phyloP scores from a whole-genome alignment of 2,329 filamentous ascomycete species.

The Samsoniella hepiali region DNA sequence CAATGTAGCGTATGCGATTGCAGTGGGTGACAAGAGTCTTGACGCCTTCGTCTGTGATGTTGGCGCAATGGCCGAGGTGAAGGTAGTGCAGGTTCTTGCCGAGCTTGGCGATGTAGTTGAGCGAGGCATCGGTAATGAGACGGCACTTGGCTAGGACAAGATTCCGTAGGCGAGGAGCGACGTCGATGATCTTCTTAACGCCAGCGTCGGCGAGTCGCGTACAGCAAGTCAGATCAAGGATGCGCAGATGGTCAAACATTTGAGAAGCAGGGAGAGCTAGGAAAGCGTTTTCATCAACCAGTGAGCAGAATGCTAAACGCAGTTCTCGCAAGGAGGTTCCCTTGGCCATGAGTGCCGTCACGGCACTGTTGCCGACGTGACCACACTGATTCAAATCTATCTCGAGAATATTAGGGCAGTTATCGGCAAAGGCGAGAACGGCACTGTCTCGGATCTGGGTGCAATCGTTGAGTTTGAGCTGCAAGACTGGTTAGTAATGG shows the following conservation, averaged over 20 bases:
- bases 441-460: slow-evolving; percentile 77
- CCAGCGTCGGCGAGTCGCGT: slow-evolving; percentile 78
- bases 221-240: slow-evolving; percentile 91
- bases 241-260: slow-evolving; percentile 82
- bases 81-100: slow-evolving; percentile 97
- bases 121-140: slow-evolving; percentile 84
- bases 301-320: slow-evolving; percentile 77
- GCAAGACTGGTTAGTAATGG: slow-evolving; percentile 29
- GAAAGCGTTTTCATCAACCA: slow-evolving; percentile 87
- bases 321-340: slow-evolving; percentile 86
- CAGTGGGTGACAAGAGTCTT: slow-evolving; percentile 78
- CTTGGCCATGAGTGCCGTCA: slow-evolving; percentile 75
- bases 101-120: slow-evolving; percentile 80
- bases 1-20: slow-evolving; percentile 95
- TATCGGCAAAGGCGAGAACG: slow-evolving; percentile 78
- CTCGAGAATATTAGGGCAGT: slow-evolving; percentile 91
- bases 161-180: slow-evolving; percentile 85
- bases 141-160: slow-evolving; percentile 92
- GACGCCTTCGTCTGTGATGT: slow-evolving; percentile 87
- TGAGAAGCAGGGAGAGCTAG: slow-evolving; percentile 66
- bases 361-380: slow-evolving; percentile 75
- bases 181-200: slow-evolving; percentile 81
- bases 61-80: slow-evolving; percentile 87
- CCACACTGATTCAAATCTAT: slow-evolving; percentile 89
- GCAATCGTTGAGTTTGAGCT: slow-evolving; percentile 95